Evolutionary conservation across 192 early-diverging fungal species (phyloP), one percentile per base, ranked within the genome.

Genomic region (Entrophospora sp.): DNA sequence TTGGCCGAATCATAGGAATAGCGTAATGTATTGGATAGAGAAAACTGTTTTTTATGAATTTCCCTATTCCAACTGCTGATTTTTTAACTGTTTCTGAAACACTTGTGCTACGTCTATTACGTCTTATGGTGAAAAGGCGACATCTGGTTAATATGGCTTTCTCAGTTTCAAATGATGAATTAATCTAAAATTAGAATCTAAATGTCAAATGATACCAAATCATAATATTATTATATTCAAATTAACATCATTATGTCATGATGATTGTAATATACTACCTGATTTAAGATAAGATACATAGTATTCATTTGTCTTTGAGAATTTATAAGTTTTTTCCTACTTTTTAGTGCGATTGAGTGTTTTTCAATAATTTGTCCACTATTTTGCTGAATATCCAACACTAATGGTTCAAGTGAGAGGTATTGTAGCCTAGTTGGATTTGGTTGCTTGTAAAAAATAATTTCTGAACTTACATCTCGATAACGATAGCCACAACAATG

Each of bases 381-480:
- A 40, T 74, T 63, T 13, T 71, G 60, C 3, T 85, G 82, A 2
- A 90, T 78, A 64, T 90, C 89, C 2, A 90, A 66, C 14, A 79
- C 74, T 8, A 90, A 67, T 2, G 89, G 85, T 18, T 87, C 79
- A 1, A 85, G 72, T 14, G 85, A 86, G 13, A 85, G 69, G 61
- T 86, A 90, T 52, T 90, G 89, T 24, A 86, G 74, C 16, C 68
- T 71, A 13, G 71, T 65, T 7, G 82, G 80, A 40, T 84, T 81
- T 0, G 82, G 82, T 42, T 81, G 82, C 40, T 80, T 74, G 52
- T 80, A 84, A 52, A 81, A 78, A 18, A 84, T 80, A 5, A 81
- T 76, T 38, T 83, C 79, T 13, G 69, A 71, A 55, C 75, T 77
- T 25, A 77, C 58, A 40, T 73, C 56, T 49, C 37, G 67, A 56